phyloP scores from a whole-genome alignment of 2,329 filamentous ascomycete genomes.

The Hypoxylon sp. region DNA sequence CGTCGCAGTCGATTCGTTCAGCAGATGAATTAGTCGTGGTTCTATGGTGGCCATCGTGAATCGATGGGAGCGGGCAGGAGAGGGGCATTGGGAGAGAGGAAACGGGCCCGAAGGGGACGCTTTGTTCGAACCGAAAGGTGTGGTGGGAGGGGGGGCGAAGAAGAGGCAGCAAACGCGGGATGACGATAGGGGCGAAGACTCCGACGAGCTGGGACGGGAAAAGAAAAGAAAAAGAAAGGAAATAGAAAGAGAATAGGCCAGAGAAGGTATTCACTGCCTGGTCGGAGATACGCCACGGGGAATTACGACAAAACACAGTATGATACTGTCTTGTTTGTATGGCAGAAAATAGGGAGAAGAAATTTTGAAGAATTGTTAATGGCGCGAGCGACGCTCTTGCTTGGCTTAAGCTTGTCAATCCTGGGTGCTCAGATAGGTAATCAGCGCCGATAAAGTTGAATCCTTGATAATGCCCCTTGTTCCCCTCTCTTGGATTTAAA shows the following conservation, averaged over 20 bases:
- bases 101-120: constrained; percentile 26
- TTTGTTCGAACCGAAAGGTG: constrained; percentile 34
- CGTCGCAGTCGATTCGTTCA: constrained; percentile 64
- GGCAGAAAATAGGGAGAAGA: neutral
- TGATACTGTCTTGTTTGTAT: constrained; percentile 13
- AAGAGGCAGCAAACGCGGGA: constrained; percentile 20
- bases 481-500: constrained; percentile 3
- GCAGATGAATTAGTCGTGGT: constrained; percentile 70
- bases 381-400: constrained; percentile 1
- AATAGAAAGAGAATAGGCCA: neutral
- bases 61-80: constrained; percentile 41
- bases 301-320: constrained; percentile 18
- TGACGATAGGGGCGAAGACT: constrained; percentile 7
- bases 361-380: constrained; percentile 11
- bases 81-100: constrained; percentile 50
- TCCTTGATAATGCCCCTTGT: neutral
- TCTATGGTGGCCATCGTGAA: constrained; percentile 71
- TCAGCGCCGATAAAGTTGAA: constrained; percentile 27
- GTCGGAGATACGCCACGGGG: constrained; percentile 14
- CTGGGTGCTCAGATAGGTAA: constrained; percentile 29
- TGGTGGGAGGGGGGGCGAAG: constrained; percentile 14
- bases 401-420: constrained; percentile 28
- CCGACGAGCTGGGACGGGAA: constrained; percentile 23
- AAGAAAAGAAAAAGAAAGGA: neutral
- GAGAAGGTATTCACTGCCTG: constrained; percentile 14